Conservation (phyloP, 2,329 filamentous ascomycete species). For the Sporothrix euskadiensis region DNA sequence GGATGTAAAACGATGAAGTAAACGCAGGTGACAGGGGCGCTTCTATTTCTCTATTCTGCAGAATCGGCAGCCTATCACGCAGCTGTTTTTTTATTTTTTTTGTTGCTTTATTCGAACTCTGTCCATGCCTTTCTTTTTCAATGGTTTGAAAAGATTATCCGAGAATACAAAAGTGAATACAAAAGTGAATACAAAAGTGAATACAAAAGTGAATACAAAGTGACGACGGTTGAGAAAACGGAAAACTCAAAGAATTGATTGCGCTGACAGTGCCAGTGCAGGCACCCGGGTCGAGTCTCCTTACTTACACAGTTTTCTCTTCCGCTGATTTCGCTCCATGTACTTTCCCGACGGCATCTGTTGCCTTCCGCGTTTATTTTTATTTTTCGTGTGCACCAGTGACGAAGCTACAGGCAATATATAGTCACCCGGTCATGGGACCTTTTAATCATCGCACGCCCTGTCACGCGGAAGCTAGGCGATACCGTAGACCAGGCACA, state of each 20-base stretch:
- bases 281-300: conserved; percentile 12
- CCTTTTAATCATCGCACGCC: not conserved
- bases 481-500: not conserved
- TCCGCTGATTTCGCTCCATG: not conserved
- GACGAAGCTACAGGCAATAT: not conserved
- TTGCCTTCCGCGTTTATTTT: conserved; percentile 13
- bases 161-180: not conserved
- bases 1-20: not conserved
- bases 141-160: not conserved
- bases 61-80: not conserved
- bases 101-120: not conserved
- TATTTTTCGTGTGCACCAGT: not conserved
- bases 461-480: not conserved
- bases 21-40: not conserved
- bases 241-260: not conserved
- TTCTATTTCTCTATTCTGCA: not conserved
- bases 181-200: no score
- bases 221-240: not conserved
- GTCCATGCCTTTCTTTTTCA: not conserved
- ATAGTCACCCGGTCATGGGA: conserved; percentile 2
- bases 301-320: not conserved
- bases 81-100: not conserved
- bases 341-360: not conserved
- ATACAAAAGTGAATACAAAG: not conserved
- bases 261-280: not conserved